phyloP scores from a whole-genome alignment of 129 eudicot species.

The Flaveria robusta region DNA sequence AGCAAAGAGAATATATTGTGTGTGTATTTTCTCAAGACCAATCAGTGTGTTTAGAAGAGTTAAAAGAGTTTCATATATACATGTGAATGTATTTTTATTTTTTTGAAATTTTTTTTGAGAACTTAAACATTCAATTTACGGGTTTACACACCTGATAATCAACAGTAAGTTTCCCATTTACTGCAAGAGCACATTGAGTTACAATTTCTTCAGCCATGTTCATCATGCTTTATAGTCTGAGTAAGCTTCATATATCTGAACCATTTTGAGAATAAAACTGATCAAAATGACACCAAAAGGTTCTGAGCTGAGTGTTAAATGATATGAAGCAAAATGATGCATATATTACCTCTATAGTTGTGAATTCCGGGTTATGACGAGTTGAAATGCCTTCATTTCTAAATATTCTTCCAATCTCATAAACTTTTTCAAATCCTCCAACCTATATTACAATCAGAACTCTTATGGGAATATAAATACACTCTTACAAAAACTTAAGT shows the following conservation, averaged over 20 bases:
- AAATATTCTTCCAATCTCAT: slow-evolving; percentile 92
- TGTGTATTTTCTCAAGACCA: background rate
- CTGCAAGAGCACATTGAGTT: slow-evolving; percentile 88
- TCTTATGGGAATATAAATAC: background rate
- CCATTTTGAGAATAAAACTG: slow-evolving; percentile 18
- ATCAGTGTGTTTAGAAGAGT: background rate
- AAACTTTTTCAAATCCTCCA: slow-evolving; percentile 95
- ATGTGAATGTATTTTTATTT: no score
- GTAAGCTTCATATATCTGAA: slow-evolving; percentile 95
- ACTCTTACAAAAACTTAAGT: background rate
- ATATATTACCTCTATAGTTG: slow-evolving; percentile 87
- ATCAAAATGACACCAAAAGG: slow-evolving; percentile 14
- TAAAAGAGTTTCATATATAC: no score
- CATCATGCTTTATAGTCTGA: slow-evolving; percentile 99
- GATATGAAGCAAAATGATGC: background rate
- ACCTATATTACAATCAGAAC: slow-evolving; percentile 51
- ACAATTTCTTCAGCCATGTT: slow-evolving; percentile 92
- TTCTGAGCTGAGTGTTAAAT: slow-evolving; percentile 4
- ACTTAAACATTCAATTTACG: background rate
- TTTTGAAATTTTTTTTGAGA: background rate
- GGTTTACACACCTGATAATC: slow-evolving; percentile 76
- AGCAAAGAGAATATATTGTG: background rate
- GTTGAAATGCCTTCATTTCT: slow-evolving; percentile 99
- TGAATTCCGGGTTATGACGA: slow-evolving; percentile 99
- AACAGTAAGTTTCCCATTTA: slow-evolving; percentile 75